Conservation (phyloP, 208 protist species). For the Leptomonas pyrrhocoris region DNA sequence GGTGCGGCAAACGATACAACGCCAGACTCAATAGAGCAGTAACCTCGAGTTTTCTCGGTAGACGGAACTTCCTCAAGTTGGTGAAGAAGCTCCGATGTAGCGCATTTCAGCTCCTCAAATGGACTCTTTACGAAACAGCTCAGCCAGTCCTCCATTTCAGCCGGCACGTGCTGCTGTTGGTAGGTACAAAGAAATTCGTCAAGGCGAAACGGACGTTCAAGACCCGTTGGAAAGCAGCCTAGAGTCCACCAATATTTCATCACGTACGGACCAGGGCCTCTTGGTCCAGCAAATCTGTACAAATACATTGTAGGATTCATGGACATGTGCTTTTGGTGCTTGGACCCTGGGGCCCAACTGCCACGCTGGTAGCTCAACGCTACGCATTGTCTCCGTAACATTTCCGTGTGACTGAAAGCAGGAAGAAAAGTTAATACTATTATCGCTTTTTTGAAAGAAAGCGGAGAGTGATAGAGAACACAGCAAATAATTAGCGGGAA, state of each 20-base stretch:
- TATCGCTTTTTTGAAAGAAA: no score
- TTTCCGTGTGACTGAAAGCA: slow-evolving; percentile 15
- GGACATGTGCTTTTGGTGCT: slow-evolving; percentile 90
- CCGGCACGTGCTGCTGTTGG: slow-evolving; percentile 82
- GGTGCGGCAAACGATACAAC: slow-evolving; percentile 43
- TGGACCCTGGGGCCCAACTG: slow-evolving; percentile 81
- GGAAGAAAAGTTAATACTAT: not conserved
- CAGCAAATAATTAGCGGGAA: not conserved
- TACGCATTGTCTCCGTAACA: slow-evolving; percentile 24
- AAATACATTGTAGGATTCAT: slow-evolving; percentile 84
- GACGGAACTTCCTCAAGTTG: slow-evolving; percentile 43
- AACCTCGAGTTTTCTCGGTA: slow-evolving; percentile 48
- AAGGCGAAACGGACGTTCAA: slow-evolving; percentile 80
- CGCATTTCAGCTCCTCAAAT: slow-evolving; percentile 48
- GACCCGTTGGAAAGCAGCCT: slow-evolving; percentile 86
- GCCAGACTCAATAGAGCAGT: slow-evolving; percentile 39
- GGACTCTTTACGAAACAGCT: slow-evolving; percentile 74
- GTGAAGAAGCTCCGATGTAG: slow-evolving; percentile 46
- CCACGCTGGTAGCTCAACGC: slow-evolving; percentile 78
- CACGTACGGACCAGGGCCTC: slow-evolving; percentile 82
- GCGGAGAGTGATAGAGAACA: not conserved
- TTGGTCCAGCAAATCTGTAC: slow-evolving; percentile 82
- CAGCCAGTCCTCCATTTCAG: slow-evolving; percentile 90
- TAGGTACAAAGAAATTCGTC: slow-evolving; percentile 84
- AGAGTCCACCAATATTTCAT: slow-evolving; percentile 94